phyloP scores from a whole-genome alignment of 2,329 filamentous ascomycete genomes.

The Colletotrichum spinosum region DNA sequence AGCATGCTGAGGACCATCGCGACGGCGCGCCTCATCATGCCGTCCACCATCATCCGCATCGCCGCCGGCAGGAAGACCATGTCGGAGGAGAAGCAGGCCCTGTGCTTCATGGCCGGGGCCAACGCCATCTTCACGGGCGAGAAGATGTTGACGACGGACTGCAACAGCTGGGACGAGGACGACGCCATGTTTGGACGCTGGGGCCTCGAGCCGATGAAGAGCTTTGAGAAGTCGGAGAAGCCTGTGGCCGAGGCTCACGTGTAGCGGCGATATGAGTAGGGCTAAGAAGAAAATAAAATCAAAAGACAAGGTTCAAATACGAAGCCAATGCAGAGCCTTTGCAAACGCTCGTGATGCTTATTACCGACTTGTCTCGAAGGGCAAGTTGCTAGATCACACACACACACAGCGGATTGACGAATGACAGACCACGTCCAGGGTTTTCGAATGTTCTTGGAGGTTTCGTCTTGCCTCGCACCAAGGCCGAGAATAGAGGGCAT shows the following conservation, averaged over 20 bases:
- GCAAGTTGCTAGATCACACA: too few relatives aligned
- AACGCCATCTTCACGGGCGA: slow-evolving; percentile 97
- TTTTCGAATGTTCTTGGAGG: too few relatives aligned
- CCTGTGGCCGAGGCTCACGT: slow-evolving; percentile 12
- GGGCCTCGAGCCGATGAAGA: slow-evolving; percentile 83
- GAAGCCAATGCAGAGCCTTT: too few relatives aligned
- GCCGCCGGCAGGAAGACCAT: slow-evolving; percentile 87
- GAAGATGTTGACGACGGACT: slow-evolving; percentile 95
- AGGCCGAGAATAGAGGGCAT: too few relatives aligned
- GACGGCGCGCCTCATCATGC: slow-evolving; percentile 85
- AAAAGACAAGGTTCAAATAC: too few relatives aligned
- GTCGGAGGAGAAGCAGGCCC: slow-evolving; percentile 87
- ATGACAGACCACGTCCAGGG: too few relatives aligned
- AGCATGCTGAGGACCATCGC: slow-evolving; percentile 85
- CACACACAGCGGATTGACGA: too few relatives aligned
- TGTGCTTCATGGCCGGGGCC: slow-evolving; percentile 91
- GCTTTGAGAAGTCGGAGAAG: slow-evolving; percentile 51
- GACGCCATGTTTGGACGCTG: slow-evolving; percentile 84
- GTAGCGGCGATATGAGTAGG: not conserved
- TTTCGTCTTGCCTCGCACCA: too few relatives aligned
- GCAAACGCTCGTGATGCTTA: too few relatives aligned
- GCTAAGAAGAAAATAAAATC: too few relatives aligned
- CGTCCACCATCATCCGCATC: slow-evolving; percentile 85
- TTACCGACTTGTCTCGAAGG: too few relatives aligned
- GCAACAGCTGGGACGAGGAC: slow-evolving; percentile 92